Base-by-base conservation (phyloP, 1,139 yeast genomes). In the Saccharomyces hybrid region DNA sequence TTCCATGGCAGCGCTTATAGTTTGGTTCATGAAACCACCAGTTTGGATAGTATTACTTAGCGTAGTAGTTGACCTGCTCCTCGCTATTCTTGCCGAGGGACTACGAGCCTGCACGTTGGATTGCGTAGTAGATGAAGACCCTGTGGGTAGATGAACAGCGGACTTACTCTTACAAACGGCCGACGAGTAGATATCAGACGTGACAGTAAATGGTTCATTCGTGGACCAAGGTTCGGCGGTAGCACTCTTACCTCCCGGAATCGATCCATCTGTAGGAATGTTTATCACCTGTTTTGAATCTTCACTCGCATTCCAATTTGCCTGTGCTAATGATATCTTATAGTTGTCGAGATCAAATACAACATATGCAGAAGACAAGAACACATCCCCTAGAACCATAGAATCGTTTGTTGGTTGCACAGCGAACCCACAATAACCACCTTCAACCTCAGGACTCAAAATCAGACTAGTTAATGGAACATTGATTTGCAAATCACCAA, bases 271-370 rank as follows among this genome's bases (percentile, higher is more conserved):
- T 6, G 53, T 23, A 20, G 60, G 57, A 25, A 63, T 59, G 26
- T 56, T 50, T 1, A 56, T 47, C 25, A 56, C 30, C 8, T 52
- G 26, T 32, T 52, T 34, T 2, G 42, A 14, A 16, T 14, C 49
- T 7, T 51, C 49, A 2, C 52, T 48, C 7, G 55, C 27, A 13
- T 63, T 62, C 50, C 58, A 64, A 46, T 72, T 72, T 2, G 82
- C 83, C 59, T 78, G 86, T 0, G 93, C 96, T 52, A 90, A 54
- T 0, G 86, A 83, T 27, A 90, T 75, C 63, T 82, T 80, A 53
- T 75, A 70, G 60, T 80, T 80, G 38, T 86, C 90, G 59, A 88
- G 73, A 70, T 89, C 95, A 63, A 80, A 88, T 38, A 88, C 96
- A 53, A 83, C 79, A 66, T 89, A 89, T 2, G 87, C 89, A 52